Evolutionary conservation across 768 basidiomycete genomes (phyloP), one percentile per base, ranked within the genome.

Genomic region (Steccherinum ochraceum): DNA sequence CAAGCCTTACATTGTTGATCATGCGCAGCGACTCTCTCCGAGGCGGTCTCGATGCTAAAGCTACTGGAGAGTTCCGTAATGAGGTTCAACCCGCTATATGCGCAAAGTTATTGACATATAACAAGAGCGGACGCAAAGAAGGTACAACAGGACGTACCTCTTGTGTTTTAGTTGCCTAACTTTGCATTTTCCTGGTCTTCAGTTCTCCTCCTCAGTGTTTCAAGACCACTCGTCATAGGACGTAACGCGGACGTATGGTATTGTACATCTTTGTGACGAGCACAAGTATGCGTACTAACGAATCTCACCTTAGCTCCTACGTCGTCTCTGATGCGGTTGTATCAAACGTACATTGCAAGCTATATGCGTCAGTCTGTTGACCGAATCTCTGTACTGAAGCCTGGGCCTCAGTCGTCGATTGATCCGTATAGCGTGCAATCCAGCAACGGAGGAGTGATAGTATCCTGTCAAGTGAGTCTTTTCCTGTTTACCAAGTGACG

Each of bases 401-500:
- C n/a, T n/a, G n/a, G n/a, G n/a, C n/a, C n/a, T n/a, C n/a, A n/a
- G n/a, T n/a, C n/a, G n/a, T n/a, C n/a, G n/a, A n/a, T n/a, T n/a
- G n/a, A n/a, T n/a, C n/a, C n/a, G n/a, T n/a, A n/a, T n/a, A 91
- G 87, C 7, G 81, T 91, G 45, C 76, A 72, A 40, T 84, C 86
- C 12, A 80, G 82, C 21, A 76, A 75, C 3, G 89, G 86, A 30
- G 85, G 84, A 2, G 70, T 86, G 26, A 82, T 89, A 56, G 74
- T 91, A 47, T 89, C 89, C 3, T 90, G 89, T 59, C 83, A 89
- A 69, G 88, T 88, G 61, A 19, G 60, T 24, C 46, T 40, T 39
- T 7, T 35, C 30, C 16, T 35, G n/a, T n/a, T n/a, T n/a, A n/a
- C n/a, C n/a, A n/a, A n/a, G 18, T 30, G 35, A 46, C 23, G 27